Evolutionary conservation across 202 grass and related monocot species (phyloP), one percentile per base, ranked within the genome.

Genomic region (Bolboschoenoplectus hybrid): DNA sequence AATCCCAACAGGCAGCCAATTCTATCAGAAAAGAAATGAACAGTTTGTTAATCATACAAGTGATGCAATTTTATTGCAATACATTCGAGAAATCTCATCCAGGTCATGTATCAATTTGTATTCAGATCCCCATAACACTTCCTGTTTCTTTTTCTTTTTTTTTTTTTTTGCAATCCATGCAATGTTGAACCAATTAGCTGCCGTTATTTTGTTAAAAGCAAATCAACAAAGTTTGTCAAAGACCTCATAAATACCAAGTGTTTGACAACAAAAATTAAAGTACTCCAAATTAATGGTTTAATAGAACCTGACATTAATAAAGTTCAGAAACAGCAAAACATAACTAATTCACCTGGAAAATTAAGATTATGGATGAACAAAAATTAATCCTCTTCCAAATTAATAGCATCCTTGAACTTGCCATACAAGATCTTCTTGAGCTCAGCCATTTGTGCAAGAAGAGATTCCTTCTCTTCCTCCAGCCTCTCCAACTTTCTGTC

Each of bases 341-440:
- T 1, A 80, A 19, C 36, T 38, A 60, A 60, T 80, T 61, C 76
- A 60, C 35, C 16, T 61, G 53, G n/a, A 67, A 83, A 51, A 12
- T 63, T 46, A n/a, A 19, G 80, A 13, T 50, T 46, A 65, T 1
- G 35, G 34, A 2, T 58, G 60, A 80, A 11, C 41, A 7, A 72
- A 60, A 43, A 76, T 64, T 83, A 99, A 87, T 99, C 97, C 83
- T 99, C 97, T 88, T 99, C 97, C 83, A 99, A 85, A 89, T 99
- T 99, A 83, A 99, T 99, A 63, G 97, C 93, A 9, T 99, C 91
- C 85, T 91, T 94, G 78, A 99, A 99, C 68, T 99, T 99, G 19
- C 85, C 97, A 10, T 99, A 97, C 67, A 99, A 84, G 60, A 99
- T 91, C 85, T 92, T 94, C 89, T 97, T 97, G 56, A 99, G 88